Base-by-base conservation (phyloP, 352 stramenopile genomes). In the Globisporangium camurandrum region DNA sequence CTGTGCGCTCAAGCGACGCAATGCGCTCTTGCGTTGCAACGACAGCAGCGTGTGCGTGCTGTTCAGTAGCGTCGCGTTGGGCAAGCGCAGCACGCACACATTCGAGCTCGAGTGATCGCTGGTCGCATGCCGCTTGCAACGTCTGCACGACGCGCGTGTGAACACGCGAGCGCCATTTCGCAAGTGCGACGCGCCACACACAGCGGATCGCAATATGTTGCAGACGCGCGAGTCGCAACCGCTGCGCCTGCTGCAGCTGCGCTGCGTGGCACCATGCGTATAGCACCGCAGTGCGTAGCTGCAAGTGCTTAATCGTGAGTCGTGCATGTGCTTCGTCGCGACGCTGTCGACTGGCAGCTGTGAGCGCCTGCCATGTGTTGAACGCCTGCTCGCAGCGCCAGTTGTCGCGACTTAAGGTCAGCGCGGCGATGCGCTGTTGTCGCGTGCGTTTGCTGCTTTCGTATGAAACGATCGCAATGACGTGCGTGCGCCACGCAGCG, bases 381-480 rank as follows among this genome's bases (percentile, higher is more conserved):
- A 85, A 75, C 23, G 43, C 62, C 22, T 56, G 58, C 22, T 62
- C 31, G 6, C 76, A 28, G 0, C n/a, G 33, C 31, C 46, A 54
- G 48, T 60, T 46, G 31, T 71, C 41, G 36, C 54, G 74, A 2
- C 34, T 50, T 54, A 72, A 56, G 37, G 80, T 44, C 14, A 78
- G 68, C 41, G 59, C 56, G 40, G 71, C 36, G 19, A 82, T 44
- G 24, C 59, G 62, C 34, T 56, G 60, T 30, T 77, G 61, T 36
- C 54, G 67, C 24, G 73, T 55, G 3, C 12, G 36, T 3, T 24
- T 19, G 6, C 4, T n/a, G 9, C 36, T 46, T 26, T 71, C 48
- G 38, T 43, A 34, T 22, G 36, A 19, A 5, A 48, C n/a, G n/a
- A 28, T 51, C 8, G 54, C 26, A 17, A 59, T 12, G 33, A 45